phyloP scores from a whole-genome alignment of 2,329 filamentous ascomycete genomes.

The Cadophora luteo-olivacea region DNA sequence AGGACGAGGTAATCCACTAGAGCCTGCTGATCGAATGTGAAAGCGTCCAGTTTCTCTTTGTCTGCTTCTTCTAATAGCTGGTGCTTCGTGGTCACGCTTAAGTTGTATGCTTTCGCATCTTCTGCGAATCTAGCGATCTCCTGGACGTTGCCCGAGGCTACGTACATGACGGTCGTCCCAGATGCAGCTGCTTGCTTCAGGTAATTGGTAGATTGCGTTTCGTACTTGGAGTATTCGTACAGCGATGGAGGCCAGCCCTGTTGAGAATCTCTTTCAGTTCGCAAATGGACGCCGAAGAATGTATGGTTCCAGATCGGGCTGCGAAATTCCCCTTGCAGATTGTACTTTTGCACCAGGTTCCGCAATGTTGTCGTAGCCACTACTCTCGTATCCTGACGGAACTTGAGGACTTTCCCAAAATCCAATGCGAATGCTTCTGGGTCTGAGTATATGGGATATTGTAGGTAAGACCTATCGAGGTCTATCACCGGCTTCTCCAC shows the following conservation, averaged over 20 bases:
- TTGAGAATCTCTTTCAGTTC: slow-evolving; percentile 38
- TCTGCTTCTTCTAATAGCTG: slow-evolving; percentile 49
- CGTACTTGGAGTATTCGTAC: slow-evolving; percentile 35
- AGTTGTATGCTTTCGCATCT: slow-evolving; percentile 44
- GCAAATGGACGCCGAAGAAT: slow-evolving; percentile 35
- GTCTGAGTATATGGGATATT: slow-evolving; percentile 38
- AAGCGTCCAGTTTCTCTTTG: slow-evolving; percentile 40
- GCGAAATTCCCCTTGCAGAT: slow-evolving; percentile 23
- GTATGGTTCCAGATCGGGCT: slow-evolving; percentile 23
- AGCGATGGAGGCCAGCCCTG: slow-evolving; percentile 32
- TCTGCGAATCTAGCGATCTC: slow-evolving; percentile 47
- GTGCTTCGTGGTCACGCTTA: slow-evolving; percentile 51
- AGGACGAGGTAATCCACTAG: slow-evolving; percentile 58
- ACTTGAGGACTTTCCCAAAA: slow-evolving; percentile 39
- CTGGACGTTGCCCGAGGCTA: slow-evolving; percentile 50
- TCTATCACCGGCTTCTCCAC: slow-evolving; percentile 31
- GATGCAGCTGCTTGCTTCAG: slow-evolving; percentile 44
- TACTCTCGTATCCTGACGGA: slow-evolving; percentile 33
- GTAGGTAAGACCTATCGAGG: slow-evolving; percentile 35
- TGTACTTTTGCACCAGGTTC: slow-evolving; percentile 24
- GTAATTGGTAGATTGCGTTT: slow-evolving; percentile 46
- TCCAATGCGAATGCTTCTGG: slow-evolving; percentile 32
- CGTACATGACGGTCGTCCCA: slow-evolving; percentile 47
- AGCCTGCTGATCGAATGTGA: slow-evolving; percentile 55
- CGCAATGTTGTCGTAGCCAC: slow-evolving; percentile 36